Base-by-base conservation (phyloP, 129 eudicot genomes). In the Helianthus tuberosus region DNA sequence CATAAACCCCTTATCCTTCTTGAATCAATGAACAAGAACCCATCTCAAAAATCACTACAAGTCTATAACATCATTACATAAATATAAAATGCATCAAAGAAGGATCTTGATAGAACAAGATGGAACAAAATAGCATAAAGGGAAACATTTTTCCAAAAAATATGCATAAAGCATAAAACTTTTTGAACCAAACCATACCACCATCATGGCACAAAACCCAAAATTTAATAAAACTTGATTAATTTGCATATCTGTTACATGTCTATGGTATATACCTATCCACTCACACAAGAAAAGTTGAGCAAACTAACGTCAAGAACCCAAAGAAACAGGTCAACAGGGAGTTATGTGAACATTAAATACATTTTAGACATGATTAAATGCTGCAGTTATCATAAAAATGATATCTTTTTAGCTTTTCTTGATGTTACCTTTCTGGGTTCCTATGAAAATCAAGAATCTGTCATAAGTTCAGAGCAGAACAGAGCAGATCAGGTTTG, bases 371-470 rank as follows among this genome's bases (percentile, higher is more conserved):
- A 64, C 53, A 64, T 46, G 73, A 60, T 78, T 64, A 64, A 62
- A 27, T 73, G 50, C 14, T 78, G 67, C 8, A 52, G 32, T 53
- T 43, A 51, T 43, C 20, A 44, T 51, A 77, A 44, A 72, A 51
- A 41, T 44, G 73, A 43, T 53, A 72, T 44, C 74, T 79, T 78
- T 77, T 4, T 49, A 29, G 80, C 50, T 76, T 62, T 70, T 43
- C 49, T 71, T 71, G 73, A 64, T 52, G 71, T 79, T 71, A 79
- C 82, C 82, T 79, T 72, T 79, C 13, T 69, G 76, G 65, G 81
- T 77, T 59, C 64, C 55, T 73, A 71, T 71, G 73, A 78, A 15
- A 54, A 57, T 70, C 71, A 77, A 50, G 76, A 77, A 77, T 61
- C 69, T 70, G 77, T 51, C 82, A 77, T 70, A 11, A 51, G 64